Percentiles rank a stretch among this genome's conserved stretches.
These are phyloP conservation scores for Pezicula neosporulosa DNA, from an alignment of 2,329 filamentous ascomycete species.

Conservation along the genomic window DNA sequence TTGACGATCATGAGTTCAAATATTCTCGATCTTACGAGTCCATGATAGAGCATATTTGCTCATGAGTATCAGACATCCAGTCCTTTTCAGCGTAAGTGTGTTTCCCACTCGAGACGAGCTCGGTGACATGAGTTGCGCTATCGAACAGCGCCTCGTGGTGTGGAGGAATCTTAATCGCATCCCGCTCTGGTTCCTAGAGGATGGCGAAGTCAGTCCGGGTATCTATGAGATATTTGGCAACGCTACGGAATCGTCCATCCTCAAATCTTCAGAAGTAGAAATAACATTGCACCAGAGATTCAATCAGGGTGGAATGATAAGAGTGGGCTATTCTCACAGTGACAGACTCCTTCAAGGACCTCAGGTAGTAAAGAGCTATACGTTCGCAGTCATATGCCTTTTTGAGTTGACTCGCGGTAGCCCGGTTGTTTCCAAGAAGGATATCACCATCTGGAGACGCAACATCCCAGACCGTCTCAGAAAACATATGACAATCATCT, in stretches of 20 bases:
- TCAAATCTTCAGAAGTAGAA: background rate
- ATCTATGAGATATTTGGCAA: background rate
- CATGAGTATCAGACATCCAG: conserved; percentile 5
- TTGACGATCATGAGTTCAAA: background rate
- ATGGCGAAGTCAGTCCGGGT: conserved; percentile 3
- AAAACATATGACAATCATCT: conserved; percentile 19
- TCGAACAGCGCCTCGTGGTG: background rate
- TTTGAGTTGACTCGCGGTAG: conserved; percentile 9
- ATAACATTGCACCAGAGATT: background rate
- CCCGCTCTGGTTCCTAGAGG: conserved; percentile 3
- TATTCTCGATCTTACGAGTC: background rate
- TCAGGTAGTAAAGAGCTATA: background rate
- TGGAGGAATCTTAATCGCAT: background rate
- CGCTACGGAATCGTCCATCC: background rate
- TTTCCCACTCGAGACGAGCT: conserved; percentile 3
- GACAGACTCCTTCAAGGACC: background rate
- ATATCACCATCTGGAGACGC: conserved; percentile 13
- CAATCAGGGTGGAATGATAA: background rate
- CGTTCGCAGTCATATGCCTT: conserved; percentile 9
- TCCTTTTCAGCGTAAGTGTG: conserved; percentile 2
- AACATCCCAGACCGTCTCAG: conserved; percentile 12
- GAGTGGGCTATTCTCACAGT: background rate
- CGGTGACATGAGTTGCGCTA: background rate
- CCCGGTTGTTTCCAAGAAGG: conserved; percentile 6
- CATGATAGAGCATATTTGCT: background rate